Conservation (phyloP, 768 basidiomycete genomes). For the Phlebiopsis gigantea region DNA sequence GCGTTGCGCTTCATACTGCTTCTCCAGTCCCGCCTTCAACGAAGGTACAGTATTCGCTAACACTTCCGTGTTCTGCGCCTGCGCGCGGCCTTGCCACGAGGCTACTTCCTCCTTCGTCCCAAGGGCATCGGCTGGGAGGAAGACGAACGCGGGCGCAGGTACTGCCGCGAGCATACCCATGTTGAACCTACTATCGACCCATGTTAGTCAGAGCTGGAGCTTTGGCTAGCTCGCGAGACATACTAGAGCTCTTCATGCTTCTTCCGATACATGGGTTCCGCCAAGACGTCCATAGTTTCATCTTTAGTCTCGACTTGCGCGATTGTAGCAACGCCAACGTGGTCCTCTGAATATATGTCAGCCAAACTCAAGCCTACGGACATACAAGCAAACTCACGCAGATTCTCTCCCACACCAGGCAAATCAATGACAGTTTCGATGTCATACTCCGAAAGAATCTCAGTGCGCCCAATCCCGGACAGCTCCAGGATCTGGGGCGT, state of each 20-base stretch:
- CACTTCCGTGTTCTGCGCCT: neutral
- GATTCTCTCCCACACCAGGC: conserved; percentile 48
- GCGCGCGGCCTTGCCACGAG: neutral
- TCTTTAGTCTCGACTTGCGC: conserved; percentile 1
- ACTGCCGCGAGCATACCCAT: neutral
- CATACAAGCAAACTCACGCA: conserved; percentile 37
- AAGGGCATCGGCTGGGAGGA: neutral
- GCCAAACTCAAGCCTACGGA: neutral
- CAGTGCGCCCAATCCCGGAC: conserved; percentile 49
- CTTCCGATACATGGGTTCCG: neutral
- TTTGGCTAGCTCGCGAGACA: neutral
- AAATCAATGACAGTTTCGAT: conserved; percentile 43
- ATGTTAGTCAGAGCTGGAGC: neutral
- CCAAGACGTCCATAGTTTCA: conserved; percentile 4
- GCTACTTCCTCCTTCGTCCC: neutral
- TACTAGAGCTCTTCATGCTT: conserved; percentile 13
- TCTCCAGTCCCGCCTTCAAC: neutral
- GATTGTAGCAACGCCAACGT: conserved; percentile 3
- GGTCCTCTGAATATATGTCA: conserved; percentile 4
- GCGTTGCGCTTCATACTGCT: neutral
- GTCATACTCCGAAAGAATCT: conserved; percentile 38
- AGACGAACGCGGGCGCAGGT: neutral
- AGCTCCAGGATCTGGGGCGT: conserved; percentile 43
- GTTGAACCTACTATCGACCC: neutral
- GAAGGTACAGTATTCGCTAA: neutral